These are phyloP conservation scores for Suillus alpinus DNA, from an alignment of 768 basidiomycete species.

Conservation along the genomic window DNA sequence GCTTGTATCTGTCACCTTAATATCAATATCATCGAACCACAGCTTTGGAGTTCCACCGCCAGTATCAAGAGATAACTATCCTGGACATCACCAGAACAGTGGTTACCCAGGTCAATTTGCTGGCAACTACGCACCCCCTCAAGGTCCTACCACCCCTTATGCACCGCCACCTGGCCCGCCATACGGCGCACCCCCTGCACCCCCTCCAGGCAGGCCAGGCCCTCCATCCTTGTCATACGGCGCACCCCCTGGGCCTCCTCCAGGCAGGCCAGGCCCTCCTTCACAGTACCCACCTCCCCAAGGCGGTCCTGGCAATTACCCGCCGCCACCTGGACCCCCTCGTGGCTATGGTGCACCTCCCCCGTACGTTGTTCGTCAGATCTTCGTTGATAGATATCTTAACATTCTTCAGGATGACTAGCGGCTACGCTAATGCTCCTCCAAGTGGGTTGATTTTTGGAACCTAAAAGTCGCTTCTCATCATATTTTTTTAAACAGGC, in stretches of 20 bases:
- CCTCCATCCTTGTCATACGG: constrained; percentile 15
- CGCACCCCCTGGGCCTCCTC: constrained; percentile 18
- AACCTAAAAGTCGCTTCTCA: not conserved
- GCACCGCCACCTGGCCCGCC: too few relatives aligned
- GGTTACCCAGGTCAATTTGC: constrained; percentile 30
- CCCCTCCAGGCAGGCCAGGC: not conserved
- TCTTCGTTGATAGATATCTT: constrained; percentile 12
- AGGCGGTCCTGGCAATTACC: constrained; percentile 9
- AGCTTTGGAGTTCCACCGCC: constrained; percentile 22
- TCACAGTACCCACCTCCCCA: constrained; percentile 5
- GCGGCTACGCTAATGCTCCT: constrained; percentile 6
- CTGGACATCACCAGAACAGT: constrained; percentile 34
- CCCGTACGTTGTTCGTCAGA: not conserved
- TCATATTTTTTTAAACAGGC: constrained; percentile 1
- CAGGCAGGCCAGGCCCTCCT: constrained; percentile 17
- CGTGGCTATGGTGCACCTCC: constrained; percentile 6
- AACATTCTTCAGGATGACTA: not conserved
- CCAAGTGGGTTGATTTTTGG: constrained; percentile 3
- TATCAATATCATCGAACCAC: not conserved
- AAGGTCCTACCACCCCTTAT: too few relatives aligned
- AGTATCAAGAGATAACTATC: constrained; percentile 33
- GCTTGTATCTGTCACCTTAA: not conserved
- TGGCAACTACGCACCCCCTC: not conserved
- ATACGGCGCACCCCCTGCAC: too few relatives aligned
- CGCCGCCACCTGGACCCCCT: constrained; percentile 19